Percentiles rank a stretch among this genome's conserved stretches.
Evolutionary conservation across 2,329 filamentous ascomycete species (phyloP).

Genomic region (Scedosporium minutisporum): DNA sequence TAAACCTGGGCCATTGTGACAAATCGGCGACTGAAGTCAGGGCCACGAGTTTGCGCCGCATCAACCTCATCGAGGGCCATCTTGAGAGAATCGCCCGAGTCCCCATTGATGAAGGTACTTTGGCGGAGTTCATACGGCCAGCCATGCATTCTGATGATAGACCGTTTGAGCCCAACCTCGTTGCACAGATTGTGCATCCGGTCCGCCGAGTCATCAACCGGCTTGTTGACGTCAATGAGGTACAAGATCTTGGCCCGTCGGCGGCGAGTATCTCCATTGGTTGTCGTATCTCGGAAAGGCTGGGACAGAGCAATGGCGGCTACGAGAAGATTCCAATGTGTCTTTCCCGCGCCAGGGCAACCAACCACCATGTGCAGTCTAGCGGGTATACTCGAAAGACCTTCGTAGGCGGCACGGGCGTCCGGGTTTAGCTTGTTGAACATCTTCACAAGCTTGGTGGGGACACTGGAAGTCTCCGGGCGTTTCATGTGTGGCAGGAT

Average conservation of each 20-base stretch:
- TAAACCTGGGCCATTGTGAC: constrained; percentile 14
- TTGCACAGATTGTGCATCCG: constrained; percentile 28
- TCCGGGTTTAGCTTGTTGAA: constrained; percentile 26
- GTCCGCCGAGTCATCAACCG: constrained; percentile 33
- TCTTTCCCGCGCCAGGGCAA: constrained; percentile 38
- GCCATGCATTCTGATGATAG: constrained; percentile 29
- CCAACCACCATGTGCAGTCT: constrained; percentile 34
- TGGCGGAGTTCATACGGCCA: constrained; percentile 27
- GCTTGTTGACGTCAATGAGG: constrained; percentile 37
- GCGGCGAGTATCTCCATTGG: background rate
- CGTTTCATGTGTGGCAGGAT: constrained; percentile 23
- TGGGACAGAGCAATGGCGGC: constrained; percentile 24
- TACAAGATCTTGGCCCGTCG: constrained; percentile 27
- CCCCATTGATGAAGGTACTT: constrained; percentile 19
- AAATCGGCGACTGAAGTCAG: constrained; percentile 27
- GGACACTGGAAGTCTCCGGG: constrained; percentile 15
- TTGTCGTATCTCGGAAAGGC: background rate
- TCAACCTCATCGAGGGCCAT: background rate
- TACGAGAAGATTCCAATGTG: constrained; percentile 34
- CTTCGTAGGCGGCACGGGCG: constrained; percentile 25
- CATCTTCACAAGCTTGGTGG: constrained; percentile 16
- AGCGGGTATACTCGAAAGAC: constrained; percentile 27
- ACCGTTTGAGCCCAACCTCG: constrained; percentile 22
- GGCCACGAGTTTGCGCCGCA: constrained; percentile 3
- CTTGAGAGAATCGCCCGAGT: background rate